These are phyloP conservation scores for Fusarium goolgardi DNA, from an alignment of 2,329 filamentous ascomycete species.

Conservation along the genomic window DNA sequence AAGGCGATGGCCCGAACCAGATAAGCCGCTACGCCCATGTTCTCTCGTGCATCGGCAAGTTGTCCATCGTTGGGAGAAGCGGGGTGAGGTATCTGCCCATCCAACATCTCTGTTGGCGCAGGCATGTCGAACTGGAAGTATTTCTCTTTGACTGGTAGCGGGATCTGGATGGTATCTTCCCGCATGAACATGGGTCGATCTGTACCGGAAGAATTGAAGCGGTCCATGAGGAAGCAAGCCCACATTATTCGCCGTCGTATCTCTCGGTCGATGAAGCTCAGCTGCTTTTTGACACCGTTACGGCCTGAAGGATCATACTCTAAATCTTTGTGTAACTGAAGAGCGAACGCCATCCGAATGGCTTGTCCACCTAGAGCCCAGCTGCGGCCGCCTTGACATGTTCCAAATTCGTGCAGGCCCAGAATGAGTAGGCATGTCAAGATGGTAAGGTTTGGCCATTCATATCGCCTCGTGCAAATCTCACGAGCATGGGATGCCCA, in stretches of 20 bases:
- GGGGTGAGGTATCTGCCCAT: slow-evolving; percentile 74
- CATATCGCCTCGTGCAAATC: slow-evolving; percentile 88
- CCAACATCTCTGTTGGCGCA: slow-evolving; percentile 84
- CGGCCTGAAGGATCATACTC: slow-evolving; percentile 80
- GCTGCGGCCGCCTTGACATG: slow-evolving; percentile 93
- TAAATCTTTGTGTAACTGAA: slow-evolving; percentile 92
- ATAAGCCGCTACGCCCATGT: slow-evolving; percentile 95
- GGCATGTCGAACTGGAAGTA: slow-evolving; percentile 93
- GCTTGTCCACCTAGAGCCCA: slow-evolving; percentile 97
- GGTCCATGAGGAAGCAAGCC: slow-evolving; percentile 97
- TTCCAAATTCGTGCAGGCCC: slow-evolving; percentile 94
- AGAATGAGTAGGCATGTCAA: slow-evolving; percentile 89
- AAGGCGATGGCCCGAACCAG: slow-evolving; percentile 86
- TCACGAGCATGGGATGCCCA: slow-evolving; percentile 91
- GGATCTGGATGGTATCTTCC: slow-evolving; percentile 88
- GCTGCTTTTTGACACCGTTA: slow-evolving; percentile 69
- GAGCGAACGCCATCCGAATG: slow-evolving; percentile 94
- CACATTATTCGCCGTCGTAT: slow-evolving; percentile 96
- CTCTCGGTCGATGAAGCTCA: slow-evolving; percentile 93
- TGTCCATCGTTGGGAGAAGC: slow-evolving; percentile 72
- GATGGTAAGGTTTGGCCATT: slow-evolving; percentile 96
- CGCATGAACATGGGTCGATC: slow-evolving; percentile 92
- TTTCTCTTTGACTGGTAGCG: slow-evolving; percentile 89
- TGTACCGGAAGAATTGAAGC: slow-evolving; percentile 95
- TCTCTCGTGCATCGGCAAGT: slow-evolving; percentile 74